These are phyloP conservation scores for Fusarium sulawesiense DNA, from an alignment of 2,329 filamentous ascomycete genomes.

Conservation along the genomic window DNA sequence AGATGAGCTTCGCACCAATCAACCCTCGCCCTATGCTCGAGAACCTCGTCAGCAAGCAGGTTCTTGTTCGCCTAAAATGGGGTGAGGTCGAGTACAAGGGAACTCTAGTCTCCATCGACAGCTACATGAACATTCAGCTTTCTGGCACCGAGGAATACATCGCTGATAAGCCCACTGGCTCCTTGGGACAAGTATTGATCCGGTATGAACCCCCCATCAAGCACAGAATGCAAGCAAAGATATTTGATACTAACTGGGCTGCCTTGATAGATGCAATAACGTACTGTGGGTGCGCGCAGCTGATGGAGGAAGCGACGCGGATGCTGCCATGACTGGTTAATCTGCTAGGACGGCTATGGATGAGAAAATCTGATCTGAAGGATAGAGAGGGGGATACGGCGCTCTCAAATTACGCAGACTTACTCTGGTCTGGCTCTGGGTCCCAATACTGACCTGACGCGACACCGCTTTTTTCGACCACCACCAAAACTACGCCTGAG, in stretches of 20 bases:
- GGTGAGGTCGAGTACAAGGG: constrained; percentile 98
- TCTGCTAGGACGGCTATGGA: constrained; percentile 7
- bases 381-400: constrained; percentile 17
- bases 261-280: constrained; percentile 81
- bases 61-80: constrained; percentile 96
- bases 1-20: constrained; percentile 80
- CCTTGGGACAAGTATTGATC: constrained; percentile 91
- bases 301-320: constrained; percentile 61
- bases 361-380: constrained; percentile 14
- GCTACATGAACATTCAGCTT: constrained; percentile 99
- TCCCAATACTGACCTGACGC: neutral
- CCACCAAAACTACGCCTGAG: constrained; percentile 15
- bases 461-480: constrained; percentile 30
- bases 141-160: constrained; percentile 92
- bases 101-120: constrained; percentile 89
- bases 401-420: constrained; percentile 16
- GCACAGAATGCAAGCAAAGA: neutral
- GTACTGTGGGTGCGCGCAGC: constrained; percentile 88
- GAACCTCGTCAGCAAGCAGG: constrained; percentile 88
- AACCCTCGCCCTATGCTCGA: constrained; percentile 98
- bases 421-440: constrained; percentile 16
- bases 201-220: constrained; percentile 64
- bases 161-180: constrained; percentile 84
- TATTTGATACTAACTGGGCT: constrained; percentile 5
- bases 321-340: constrained; percentile 69